These are phyloP conservation scores for Xylaria hypoxylon DNA, from an alignment of 2,329 filamentous ascomycete genomes.

Conservation along the genomic window DNA sequence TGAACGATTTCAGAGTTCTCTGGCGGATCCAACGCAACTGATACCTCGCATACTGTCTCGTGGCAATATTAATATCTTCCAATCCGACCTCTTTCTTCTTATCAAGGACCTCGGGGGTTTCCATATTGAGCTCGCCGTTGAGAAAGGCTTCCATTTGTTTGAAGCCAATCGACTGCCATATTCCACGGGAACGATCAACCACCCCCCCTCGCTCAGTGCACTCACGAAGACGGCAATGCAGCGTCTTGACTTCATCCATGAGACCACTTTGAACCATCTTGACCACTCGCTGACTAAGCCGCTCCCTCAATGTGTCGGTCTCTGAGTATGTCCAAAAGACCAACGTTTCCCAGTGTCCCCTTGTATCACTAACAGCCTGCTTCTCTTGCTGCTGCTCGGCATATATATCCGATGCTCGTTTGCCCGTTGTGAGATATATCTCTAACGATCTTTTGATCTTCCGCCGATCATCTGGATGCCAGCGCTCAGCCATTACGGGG, in stretches of 20 bases:
- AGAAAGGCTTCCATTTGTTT: conserved; percentile 88
- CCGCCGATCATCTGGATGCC: conserved; percentile 92
- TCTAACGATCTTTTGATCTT: conserved; percentile 92
- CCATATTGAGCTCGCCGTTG: conserved; percentile 54
- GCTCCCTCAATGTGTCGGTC: conserved; percentile 71
- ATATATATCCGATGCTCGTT: conserved; percentile 86
- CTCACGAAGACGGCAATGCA: conserved; percentile 56
- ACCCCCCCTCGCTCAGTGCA: conserved; percentile 58
- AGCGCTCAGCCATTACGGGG: conserved; percentile 86
- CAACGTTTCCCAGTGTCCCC: conserved; percentile 66
- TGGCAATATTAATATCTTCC: conserved; percentile 83
- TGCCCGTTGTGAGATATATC: conserved; percentile 87
- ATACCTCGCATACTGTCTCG: conserved; percentile 85
- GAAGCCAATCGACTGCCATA: conserved; percentile 97
- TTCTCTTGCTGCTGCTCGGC: conserved; percentile 73
- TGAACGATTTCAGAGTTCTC: conserved; percentile 79
- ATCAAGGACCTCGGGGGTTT: conserved; percentile 58
- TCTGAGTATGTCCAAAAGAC: conserved; percentile 90
- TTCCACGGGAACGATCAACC: conserved; percentile 82
- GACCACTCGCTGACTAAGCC: conserved; percentile 82
- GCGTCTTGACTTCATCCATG: conserved; percentile 60
- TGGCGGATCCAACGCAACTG: conserved; percentile 89
- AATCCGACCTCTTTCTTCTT: conserved; percentile 70
- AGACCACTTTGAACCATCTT: conserved; percentile 78
- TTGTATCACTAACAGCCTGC: conserved; percentile 36